Evolutionary conservation across 495 filamentous ascomycete species (phyloP).

Genomic region (Penicillium subrubescens): DNA sequence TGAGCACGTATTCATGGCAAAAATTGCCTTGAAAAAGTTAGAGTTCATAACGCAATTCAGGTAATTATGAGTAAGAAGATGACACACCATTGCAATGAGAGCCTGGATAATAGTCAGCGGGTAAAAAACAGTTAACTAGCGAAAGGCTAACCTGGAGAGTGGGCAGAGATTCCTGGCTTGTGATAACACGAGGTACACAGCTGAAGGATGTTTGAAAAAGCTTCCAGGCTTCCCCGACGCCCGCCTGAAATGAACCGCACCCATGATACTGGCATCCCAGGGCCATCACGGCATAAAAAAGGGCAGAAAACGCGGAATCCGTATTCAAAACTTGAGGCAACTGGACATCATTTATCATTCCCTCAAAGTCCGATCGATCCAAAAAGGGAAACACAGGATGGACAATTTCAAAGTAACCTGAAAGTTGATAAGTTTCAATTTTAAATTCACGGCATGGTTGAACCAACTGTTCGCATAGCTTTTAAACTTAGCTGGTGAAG

Average conservation of each 20-base stretch:
- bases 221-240: neutral
- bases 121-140: too few species aligned
- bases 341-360: too few species aligned
- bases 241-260: neutral
- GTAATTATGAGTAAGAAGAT: too few species aligned
- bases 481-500: too few species aligned
- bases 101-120: neutral
- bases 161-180: neutral
- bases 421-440: too few species aligned
- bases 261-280: neutral
- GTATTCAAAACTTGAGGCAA: neutral
- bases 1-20: neutral
- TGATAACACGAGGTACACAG: neutral
- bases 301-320: neutral
- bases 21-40: neutral
- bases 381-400: neutral
- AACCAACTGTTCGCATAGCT: too few species aligned
- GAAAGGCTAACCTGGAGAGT: too few species aligned
- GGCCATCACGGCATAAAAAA: neutral
- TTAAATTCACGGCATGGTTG: too few species aligned
- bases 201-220: neutral
- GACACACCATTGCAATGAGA: neutral
- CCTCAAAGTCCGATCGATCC: neutral
- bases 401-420: neutral
- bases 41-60: too few species aligned